phyloP scores from a whole-genome alignment of 345 rosid genomes.

The Syzygium aqueum region DNA sequence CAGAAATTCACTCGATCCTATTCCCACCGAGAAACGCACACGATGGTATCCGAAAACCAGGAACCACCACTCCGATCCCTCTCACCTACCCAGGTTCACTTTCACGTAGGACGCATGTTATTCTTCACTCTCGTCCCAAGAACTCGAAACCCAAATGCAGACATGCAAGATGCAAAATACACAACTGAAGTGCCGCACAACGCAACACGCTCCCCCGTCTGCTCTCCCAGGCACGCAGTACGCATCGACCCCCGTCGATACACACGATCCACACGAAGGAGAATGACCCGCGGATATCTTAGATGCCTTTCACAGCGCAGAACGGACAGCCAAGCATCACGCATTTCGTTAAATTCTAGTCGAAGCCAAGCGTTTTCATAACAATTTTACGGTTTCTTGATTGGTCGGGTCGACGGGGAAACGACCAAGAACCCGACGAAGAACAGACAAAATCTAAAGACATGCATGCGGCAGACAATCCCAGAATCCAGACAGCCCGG shows the following conservation, averaged over 20 bases:
- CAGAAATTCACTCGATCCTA: background rate
- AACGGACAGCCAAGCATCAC: background rate
- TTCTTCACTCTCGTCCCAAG: background rate
- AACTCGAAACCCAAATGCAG: background rate
- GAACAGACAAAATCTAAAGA: background rate
- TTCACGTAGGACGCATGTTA: background rate
- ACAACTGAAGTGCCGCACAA: background rate
- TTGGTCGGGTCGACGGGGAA: background rate
- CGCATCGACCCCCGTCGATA: background rate
- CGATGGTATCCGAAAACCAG: background rate
- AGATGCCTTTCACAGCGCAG: background rate
- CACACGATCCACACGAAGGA: background rate
- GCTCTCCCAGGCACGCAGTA: background rate
- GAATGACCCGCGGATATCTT: background rate
- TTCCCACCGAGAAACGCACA: background rate
- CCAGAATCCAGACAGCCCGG: background rate
- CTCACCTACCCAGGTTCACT: background rate
- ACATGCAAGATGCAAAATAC: background rate
- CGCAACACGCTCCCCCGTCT: background rate
- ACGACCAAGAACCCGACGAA: background rate
- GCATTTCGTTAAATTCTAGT: background rate
- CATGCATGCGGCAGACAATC: background rate
- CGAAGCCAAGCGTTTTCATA: background rate
- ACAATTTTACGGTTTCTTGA: accelerated
- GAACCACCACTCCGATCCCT: background rate